Conservation (phyloP, 202 grass and related monocot species). For the Bolboschoenoplectus hybrid region DNA sequence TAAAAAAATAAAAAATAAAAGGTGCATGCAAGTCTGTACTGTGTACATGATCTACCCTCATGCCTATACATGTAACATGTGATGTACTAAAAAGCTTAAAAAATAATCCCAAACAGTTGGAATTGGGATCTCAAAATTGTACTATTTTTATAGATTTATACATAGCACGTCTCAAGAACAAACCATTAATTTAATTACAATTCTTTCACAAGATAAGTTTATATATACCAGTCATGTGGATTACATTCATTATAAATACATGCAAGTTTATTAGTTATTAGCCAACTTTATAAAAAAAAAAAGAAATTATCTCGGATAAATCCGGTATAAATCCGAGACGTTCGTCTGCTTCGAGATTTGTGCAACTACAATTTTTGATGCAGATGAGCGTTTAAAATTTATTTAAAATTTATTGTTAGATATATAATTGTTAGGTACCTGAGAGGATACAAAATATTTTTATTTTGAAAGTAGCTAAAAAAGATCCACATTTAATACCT, state of each 20-base stretch:
- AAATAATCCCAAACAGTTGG: not conserved
- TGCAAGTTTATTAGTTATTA: not conserved
- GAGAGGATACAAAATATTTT: not conserved
- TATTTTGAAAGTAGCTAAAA: not conserved
- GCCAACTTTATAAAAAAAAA: not conserved
- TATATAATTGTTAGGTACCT: not conserved
- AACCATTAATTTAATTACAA: not conserved
- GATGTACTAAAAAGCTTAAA: not conserved
- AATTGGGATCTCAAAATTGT: not conserved
- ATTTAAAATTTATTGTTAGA: not conserved
- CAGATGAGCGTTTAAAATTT: not conserved
- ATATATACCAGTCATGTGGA: not conserved
- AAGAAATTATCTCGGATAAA: not conserved
- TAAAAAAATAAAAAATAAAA: not conserved
- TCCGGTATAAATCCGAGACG: not conserved
- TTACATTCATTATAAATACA: not conserved
- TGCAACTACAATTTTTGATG: not conserved
- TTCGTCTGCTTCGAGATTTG: not conserved
- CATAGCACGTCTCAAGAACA: not conserved
- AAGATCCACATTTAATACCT: not conserved
- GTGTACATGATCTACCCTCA: not conserved
- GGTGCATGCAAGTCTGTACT: not conserved
- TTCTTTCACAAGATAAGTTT: not conserved
- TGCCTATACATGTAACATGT: not conserved
- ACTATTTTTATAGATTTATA: not conserved